Evolutionary conservation across 768 basidiomycete species (phyloP), one percentile per base, ranked within the genome.

Genomic region (Rhodosporidiobolus sp.): DNA sequence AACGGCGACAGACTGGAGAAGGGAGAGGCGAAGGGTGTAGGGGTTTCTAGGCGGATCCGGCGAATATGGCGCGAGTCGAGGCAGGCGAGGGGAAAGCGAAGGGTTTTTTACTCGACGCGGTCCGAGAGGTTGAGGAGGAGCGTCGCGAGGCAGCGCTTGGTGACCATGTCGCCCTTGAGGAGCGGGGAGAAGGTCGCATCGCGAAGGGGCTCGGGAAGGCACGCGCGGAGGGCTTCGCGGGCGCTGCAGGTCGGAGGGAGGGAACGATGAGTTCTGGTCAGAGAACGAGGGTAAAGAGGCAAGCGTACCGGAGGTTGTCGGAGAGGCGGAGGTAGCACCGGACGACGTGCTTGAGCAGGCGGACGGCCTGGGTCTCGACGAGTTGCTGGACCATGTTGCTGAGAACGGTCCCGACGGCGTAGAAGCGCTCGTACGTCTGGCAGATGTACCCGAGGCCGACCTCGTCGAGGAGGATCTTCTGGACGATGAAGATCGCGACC

Each of bases 301-400:
- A 12, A 22, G 22, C 88, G 57, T 77, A 92, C 94, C 94, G 87
- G 68, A 94, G 83, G 79, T 99, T 99, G 82, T 99, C 96, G 79
- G 92, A 95, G 77, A 99, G 84, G 54, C 96, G 86, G 73, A 99
- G 82, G 81, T 99, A 99, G 82, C 96, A 99, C 67, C 96, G 86
- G 43, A 99, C 96, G 63, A 99, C 96, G 80, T 99, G 96, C 82
- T 99, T 99, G 77, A 99, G 84, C 59, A 99, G 83, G 78, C 96
- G 84, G 38, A 98, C 95, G 19, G 96, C 96, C 81, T 97, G 96
- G 4, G 91, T 96, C 82, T 99, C 95, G 65, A 98, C 94, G 60
- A 99, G 86, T 80, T 97, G 93, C 79, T 90, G 90, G 76, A 98
- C 96, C 96, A 99, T 99, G 81, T 96, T 97, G 84, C 91, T 92